Conservation (phyloP, 1,284 basidiomycete genomes). For the Boletus sp. region DNA sequence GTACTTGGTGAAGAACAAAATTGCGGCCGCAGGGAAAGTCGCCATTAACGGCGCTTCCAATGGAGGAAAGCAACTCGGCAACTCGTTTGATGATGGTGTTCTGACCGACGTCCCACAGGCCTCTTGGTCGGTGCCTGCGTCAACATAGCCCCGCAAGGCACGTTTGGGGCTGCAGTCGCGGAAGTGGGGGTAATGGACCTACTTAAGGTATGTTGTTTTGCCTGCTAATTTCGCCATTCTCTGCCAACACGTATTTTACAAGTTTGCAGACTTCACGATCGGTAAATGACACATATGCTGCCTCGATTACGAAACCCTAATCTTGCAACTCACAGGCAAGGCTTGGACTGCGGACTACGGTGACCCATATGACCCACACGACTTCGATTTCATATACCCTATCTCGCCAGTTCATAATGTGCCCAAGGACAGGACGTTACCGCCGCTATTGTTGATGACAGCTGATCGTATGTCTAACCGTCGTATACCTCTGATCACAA, state of each 20-base stretch:
- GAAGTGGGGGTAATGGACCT: conserved; percentile 83
- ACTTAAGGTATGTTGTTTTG: conserved; percentile 52
- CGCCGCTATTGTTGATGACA: conserved; percentile 67
- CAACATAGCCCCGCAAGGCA: conserved; percentile 74
- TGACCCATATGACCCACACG: conserved; percentile 67
- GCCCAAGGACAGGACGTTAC: conserved; percentile 54
- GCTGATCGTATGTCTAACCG: conserved; percentile 61
- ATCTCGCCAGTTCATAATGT: conserved; percentile 79
- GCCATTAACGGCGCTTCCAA: conserved; percentile 78
- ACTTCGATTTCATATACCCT: conserved; percentile 80
- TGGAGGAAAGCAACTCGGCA: conserved; percentile 48
- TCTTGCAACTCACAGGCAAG: conserved; percentile 42
- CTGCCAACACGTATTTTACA: conserved; percentile 7
- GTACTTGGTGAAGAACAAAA: conserved; percentile 69
- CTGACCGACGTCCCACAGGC: conserved; percentile 39
- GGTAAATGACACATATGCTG: conserved; percentile 37
- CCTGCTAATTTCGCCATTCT: background rate
- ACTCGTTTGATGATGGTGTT: conserved; percentile 1
- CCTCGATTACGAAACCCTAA: conserved; percentile 5
- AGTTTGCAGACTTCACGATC: conserved; percentile 78
- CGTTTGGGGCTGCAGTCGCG: conserved; percentile 75
- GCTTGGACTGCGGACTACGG: conserved; percentile 84
- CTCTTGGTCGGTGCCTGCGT: conserved; percentile 76
- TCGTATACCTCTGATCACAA: background rate
- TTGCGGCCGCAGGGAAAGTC: conserved; percentile 68